phyloP scores from a whole-genome alignment of 257 asterid species.

The Solanum bulbocastanum region DNA sequence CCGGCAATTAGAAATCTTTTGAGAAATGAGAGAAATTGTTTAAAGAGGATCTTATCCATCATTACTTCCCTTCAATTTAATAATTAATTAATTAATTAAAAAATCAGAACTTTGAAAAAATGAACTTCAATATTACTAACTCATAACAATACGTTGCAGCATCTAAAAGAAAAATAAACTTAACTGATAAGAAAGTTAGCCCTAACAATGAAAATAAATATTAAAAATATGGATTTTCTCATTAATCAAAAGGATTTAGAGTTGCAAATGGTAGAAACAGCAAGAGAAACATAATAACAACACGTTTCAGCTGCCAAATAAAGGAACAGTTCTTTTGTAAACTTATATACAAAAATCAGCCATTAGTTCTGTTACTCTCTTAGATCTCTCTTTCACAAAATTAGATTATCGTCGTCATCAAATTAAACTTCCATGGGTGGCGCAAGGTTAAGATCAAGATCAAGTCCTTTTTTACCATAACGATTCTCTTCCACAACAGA shows the following conservation, averaged over 20 bases:
- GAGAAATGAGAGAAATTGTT: not conserved
- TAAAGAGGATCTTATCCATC: not conserved
- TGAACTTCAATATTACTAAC: not conserved
- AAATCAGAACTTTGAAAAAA: not conserved
- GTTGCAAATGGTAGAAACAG: conserved; percentile 22
- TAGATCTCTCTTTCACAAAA: not conserved
- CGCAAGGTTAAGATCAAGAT: conserved; percentile 73
- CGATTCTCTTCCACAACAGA: conserved; percentile 81
- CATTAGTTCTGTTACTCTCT: conserved; percentile 17
- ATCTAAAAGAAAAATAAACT: not conserved
- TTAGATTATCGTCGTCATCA: not conserved
- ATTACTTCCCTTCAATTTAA: not conserved
- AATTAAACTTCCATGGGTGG: conserved; percentile 50
- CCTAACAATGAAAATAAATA: too few relatives aligned
- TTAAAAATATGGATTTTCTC: conserved; percentile 7
- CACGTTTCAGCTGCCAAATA: conserved; percentile 23
- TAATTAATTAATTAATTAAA: not conserved
- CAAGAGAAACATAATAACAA: conserved; percentile 8
- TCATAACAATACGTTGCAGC: not conserved
- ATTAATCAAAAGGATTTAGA: not conserved
- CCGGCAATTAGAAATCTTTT: not conserved
- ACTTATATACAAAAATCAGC: conserved; percentile 29
- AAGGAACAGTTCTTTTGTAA: not conserved
- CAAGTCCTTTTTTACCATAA: conserved; percentile 38
- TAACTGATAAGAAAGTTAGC: too few relatives aligned